Evolutionary conservation across 2,329 filamentous ascomycete species (phyloP).

Genomic region (Phoma sp.): DNA sequence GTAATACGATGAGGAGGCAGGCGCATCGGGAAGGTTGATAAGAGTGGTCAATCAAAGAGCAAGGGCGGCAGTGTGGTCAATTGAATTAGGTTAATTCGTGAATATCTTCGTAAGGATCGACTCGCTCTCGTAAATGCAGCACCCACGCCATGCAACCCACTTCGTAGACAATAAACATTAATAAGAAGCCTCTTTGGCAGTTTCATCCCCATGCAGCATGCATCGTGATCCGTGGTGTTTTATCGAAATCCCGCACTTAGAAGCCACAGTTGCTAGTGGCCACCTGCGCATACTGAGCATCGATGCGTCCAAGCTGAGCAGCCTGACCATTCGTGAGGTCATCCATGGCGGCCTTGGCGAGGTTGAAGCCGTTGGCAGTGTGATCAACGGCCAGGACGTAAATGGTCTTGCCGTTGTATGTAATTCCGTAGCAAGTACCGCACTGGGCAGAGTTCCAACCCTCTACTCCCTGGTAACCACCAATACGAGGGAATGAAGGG

Average conservation of each 20-base stretch:
- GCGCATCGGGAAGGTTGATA: neutral
- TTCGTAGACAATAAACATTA: conserved; percentile 19
- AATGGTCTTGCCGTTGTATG: conserved; percentile 57
- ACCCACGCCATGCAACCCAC: conserved; percentile 13
- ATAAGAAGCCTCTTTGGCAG: neutral
- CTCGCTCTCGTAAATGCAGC: conserved; percentile 12
- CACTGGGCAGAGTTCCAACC: conserved; percentile 58
- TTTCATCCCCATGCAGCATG: neutral
- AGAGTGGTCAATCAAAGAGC: neutral
- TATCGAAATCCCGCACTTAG: conserved; percentile 10
- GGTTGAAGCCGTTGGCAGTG: conserved; percentile 57
- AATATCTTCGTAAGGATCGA: conserved; percentile 15
- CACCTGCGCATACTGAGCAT: conserved; percentile 50
- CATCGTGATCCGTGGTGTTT: neutral
- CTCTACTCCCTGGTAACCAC: conserved; percentile 57
- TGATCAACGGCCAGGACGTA: conserved; percentile 60
- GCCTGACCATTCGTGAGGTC: conserved; percentile 57
- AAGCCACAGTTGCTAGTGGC: conserved; percentile 46
- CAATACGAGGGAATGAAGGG: conserved; percentile 58
- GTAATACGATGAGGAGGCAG: neutral
- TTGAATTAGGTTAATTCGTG: conserved; percentile 1
- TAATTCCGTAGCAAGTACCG: conserved; percentile 61
- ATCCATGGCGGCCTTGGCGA: conserved; percentile 59
- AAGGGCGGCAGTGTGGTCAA: neutral
- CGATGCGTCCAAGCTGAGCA: conserved; percentile 53